phyloP scores from a whole-genome alignment of 805 yeast species.

The Metschnikowia amazonensis region DNA sequence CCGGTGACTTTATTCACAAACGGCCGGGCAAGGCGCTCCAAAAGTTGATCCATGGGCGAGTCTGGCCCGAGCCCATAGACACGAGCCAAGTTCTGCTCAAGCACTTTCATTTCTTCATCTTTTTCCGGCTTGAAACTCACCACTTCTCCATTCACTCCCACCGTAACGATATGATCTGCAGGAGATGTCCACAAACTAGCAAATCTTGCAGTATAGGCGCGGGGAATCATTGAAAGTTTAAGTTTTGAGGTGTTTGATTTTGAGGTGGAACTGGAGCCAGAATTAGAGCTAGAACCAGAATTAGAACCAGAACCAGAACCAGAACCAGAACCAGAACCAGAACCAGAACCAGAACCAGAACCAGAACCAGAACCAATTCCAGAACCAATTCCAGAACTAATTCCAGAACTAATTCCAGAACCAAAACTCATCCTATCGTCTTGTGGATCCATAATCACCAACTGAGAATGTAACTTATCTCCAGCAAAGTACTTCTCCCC shows the following conservation, averaged over 20 bases:
- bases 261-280: not conserved
- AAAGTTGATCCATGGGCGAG: conserved; percentile 14
- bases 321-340: no score
- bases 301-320: no score
- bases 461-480: conserved; percentile 34
- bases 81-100: conserved; percentile 13
- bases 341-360: no score
- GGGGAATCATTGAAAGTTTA: conserved; percentile 29
- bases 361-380: no score
- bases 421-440: not conserved
- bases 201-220: conserved; percentile 27
- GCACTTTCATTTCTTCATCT: conserved; percentile 13
- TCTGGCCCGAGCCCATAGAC: not conserved
- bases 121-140: conserved; percentile 11
- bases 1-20: conserved; percentile 37
- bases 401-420: no score
- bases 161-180: conserved; percentile 19
- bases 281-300: no score
- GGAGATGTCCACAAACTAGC: conserved; percentile 20
- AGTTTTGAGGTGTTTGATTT: conserved; percentile 5
- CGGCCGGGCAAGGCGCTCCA: conserved; percentile 29
- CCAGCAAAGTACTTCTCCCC: conserved; percentile 26
- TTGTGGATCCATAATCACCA: conserved; percentile 23
- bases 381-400: no score
- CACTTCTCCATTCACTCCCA: conserved; percentile 40